Base-by-base conservation (phyloP, 163 green algal species). In the Trebouxia gelatinosa region DNA sequence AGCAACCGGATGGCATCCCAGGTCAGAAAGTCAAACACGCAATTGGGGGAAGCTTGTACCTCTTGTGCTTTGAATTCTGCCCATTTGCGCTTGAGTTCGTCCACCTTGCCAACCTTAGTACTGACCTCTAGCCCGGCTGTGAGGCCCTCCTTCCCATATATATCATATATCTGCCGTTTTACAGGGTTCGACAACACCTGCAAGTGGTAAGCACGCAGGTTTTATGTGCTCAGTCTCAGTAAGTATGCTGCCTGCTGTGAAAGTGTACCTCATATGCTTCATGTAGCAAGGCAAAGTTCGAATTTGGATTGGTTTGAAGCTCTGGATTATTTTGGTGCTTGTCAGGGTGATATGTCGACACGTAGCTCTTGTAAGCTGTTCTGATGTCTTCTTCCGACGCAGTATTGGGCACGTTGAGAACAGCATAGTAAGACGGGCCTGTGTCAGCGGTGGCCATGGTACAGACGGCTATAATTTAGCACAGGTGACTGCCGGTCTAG, bases 101-200 rank as follows among this genome's bases (percentile, higher is more conserved):
- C 89, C 43, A 70, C 68, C 13, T 39, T 83, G n/a, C 84, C 85
- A 28, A 93, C 67, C 64, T 86, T 86, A 17, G 84, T 85, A 51
- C 87, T 84, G 13, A 90, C 71, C 71, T 88, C 77, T 70, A 88
- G 66, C 5, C 85, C 87, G 38, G 92, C 86, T 2, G 31, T 23
- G n/a, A 96, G 82, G 1, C 92, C 92, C 80, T 94, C 84, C 75
- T 89, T 89, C 5, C 93, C 93, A 78, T 96, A 97, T 3, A 95
- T 81, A 67, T 97, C 93, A 72, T 97, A 95, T 13, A 95, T 82
- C 38, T 93, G 82, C 0, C 92, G 85, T 75, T 90, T 91, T n/a
- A 85, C 51, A 0, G 83, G 74, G 70, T 94, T 82, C 57, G 80
- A 84, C 21, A 95, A 83, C 26, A 93, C 84, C 81, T 89, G 82